Evolutionary conservation across 2,329 filamentous ascomycete species (phyloP), one percentile per base, ranked within the genome.

Genomic region (Fusarium chlamydosporum): DNA sequence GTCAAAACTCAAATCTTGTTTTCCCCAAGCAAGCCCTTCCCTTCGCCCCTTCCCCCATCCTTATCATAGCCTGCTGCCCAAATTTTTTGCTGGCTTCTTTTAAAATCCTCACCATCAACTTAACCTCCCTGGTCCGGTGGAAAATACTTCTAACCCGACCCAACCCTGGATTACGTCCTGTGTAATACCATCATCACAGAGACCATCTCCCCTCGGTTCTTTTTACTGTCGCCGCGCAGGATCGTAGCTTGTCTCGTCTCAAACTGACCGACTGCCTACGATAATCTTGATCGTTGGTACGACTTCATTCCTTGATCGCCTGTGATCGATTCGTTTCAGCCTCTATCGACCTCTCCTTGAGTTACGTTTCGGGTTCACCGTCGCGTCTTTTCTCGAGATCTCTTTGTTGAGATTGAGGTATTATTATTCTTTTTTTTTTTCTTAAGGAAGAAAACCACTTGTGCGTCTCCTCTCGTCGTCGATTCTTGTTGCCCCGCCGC

Each of bases 111-210:
- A 78, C 75, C 78, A 78, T 72, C 67, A 73, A 72, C 65, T 65
- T 72, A 76, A 75, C 75, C 68, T 73, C 76, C 73, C 72, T 78
- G 78, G 78, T 78, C 76, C 76, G 73, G 78, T 78, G 77, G 76
- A 75, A 76, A 75, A 74, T 70, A 70, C 18, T 72, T 72, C 72
- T 74, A 67, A 73, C 74, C 76, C 70, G 76, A 72, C 75, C 74
- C 67, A 65, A 74, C 74, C 75, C 77, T 76, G 76, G 76, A 72
- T 74, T 58, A 60, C 54, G 66, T 73, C 77, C 73, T 78, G 77
- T 72, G 73, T 76, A 37, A 38, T 70, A 72, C 65, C 61, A 68
- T 71, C 51, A 73, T 67, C 71, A 72, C 74, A 76, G 77, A 72
- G 74, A 69, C 68, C 58, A 61, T 72, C 64, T 73, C 67, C 69